Percentiles rank a stretch among this genome's conserved stretches.
These are phyloP conservation scores for Candida tibetensis DNA, from an alignment of 805 yeast species.

Conservation along the genomic window DNA sequence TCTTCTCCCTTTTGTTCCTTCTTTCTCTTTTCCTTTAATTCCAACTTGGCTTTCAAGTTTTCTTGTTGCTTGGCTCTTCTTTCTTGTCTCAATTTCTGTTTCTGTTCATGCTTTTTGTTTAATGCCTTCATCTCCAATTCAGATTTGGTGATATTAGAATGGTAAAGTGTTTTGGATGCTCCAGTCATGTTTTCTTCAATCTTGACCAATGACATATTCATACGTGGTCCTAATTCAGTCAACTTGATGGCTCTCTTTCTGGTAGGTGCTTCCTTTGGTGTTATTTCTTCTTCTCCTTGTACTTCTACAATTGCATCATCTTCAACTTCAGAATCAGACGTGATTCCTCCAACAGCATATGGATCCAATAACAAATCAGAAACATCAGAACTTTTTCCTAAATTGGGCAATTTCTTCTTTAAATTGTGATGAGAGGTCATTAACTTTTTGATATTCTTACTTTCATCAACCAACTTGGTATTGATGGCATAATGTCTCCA, in stretches of 20 bases:
- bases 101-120: constrained; percentile 65
- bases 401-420: constrained; percentile 66
- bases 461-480: constrained; percentile 78
- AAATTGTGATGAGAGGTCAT: constrained; percentile 58
- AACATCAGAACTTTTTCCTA: constrained; percentile 67
- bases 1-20: constrained; percentile 39
- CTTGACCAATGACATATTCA: constrained; percentile 71
- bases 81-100: constrained; percentile 59
- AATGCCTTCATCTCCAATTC: constrained; percentile 55
- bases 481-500: constrained; percentile 87
- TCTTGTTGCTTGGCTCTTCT: constrained; percentile 78
- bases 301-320: constrained; percentile 82
- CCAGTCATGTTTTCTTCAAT: constrained; percentile 88
- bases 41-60: constrained; percentile 72
- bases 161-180: constrained; percentile 83
- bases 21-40: constrained; percentile 64
- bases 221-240: constrained; percentile 90
- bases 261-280: constrained; percentile 21
- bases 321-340: constrained; percentile 92
- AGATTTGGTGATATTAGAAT: constrained; percentile 64
- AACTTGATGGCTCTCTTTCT: constrained; percentile 83
- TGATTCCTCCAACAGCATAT: constrained; percentile 73
- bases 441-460: constrained; percentile 68
- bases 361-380: constrained; percentile 83
- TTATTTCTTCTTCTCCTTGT: constrained; percentile 21